These are phyloP conservation scores for Metarhizium guizhouense DNA, from an alignment of 2,329 filamentous ascomycete genomes.

Conservation along the genomic window DNA sequence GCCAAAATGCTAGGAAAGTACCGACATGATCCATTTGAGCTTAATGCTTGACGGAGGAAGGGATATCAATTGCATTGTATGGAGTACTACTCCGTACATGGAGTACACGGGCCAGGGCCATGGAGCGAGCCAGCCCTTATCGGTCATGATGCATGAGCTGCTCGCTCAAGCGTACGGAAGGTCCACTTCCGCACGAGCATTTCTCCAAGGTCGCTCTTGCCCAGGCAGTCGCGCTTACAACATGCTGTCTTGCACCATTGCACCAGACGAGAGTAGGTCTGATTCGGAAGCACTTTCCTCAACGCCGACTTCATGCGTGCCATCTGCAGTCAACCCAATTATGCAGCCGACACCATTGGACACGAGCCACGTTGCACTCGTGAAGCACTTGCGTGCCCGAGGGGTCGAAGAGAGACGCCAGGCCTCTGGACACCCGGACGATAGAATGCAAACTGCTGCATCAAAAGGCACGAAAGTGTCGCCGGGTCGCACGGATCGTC, in stretches of 20 bases:
- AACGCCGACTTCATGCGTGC: background rate
- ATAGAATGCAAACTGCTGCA: conserved; percentile 15
- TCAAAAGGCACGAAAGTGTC: conserved; percentile 2
- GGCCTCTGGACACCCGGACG: conserved; percentile 7
- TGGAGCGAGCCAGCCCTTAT: background rate
- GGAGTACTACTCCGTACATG: background rate
- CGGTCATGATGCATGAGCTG: background rate
- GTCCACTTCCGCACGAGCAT: background rate
- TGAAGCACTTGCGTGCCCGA: background rate
- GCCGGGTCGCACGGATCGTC: conserved; percentile 9
- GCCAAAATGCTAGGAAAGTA: background rate
- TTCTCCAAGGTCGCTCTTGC: background rate
- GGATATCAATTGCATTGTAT: background rate
- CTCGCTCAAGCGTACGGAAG: background rate
- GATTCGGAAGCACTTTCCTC: background rate
- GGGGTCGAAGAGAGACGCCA: too few relatives aligned
- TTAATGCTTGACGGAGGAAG: background rate
- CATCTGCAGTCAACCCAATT: too few relatives aligned
- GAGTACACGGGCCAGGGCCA: background rate
- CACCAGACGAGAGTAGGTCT: too few relatives aligned
- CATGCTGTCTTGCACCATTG: too few relatives aligned
- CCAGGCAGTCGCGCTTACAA: background rate
- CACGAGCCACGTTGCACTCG: conserved; percentile 27
- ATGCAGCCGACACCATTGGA: conserved; percentile 7
- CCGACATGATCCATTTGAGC: background rate